Evolutionary conservation across 169 alveolate genomes (phyloP).

Genomic region (Eimeria sp.): DNA sequence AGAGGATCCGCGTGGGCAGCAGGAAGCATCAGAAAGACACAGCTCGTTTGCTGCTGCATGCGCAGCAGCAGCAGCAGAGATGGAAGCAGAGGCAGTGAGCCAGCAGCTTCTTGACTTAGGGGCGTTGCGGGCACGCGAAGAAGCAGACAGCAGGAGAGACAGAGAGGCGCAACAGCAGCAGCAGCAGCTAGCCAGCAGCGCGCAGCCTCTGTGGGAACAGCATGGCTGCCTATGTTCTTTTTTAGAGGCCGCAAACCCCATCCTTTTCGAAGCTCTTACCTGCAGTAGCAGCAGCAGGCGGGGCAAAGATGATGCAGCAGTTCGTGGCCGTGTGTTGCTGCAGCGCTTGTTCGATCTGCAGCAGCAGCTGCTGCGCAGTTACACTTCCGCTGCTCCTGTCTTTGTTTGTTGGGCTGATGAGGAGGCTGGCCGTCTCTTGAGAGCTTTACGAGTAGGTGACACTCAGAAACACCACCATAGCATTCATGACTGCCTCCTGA

Average conservation of each 20-base stretch:
- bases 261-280: conserved; percentile 37
- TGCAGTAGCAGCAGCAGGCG: conserved; percentile 38
- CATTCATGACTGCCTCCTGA: conserved; percentile 43
- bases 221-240: conserved; percentile 63
- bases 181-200: conserved; percentile 65
- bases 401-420: conserved; percentile 32
- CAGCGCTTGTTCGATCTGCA: conserved; percentile 37
- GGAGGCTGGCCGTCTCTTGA: conserved; percentile 30
- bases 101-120: conserved; percentile 67
- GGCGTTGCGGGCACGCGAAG: conserved; percentile 44
- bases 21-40: background rate
- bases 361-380: conserved; percentile 67
- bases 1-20: conserved; percentile 23
- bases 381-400: conserved; percentile 5
- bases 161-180: conserved; percentile 38
- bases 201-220: conserved; percentile 68
- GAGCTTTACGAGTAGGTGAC: background rate
- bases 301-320: conserved; percentile 50
- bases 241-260: conserved; percentile 44
- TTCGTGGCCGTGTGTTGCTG: conserved; percentile 50
- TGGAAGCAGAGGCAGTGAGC: conserved; percentile 59
- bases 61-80: conserved; percentile 62
- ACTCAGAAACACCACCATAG: background rate
- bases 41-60: conserved; percentile 46
- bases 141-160: conserved; percentile 21